Evolutionary conservation across 305 asterid species (phyloP), one percentile per base, ranked within the genome.

Genomic region (Solanum chacoense): DNA sequence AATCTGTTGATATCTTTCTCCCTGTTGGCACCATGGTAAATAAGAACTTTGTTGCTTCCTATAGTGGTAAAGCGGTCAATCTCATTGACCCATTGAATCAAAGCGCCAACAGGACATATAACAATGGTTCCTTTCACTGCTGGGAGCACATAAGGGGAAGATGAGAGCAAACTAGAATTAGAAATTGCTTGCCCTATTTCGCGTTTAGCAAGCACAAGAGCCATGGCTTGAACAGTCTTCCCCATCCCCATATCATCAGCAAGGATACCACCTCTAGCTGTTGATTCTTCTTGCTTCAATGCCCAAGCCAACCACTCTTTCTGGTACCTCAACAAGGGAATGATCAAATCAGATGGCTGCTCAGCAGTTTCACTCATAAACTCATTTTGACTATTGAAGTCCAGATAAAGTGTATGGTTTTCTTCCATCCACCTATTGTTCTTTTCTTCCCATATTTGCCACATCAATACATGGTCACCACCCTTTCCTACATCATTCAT

Each of bases 161-260:
- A 28, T 63, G 71, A 63, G 28, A 63, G 12, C 0, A 63, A 22
- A 22, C 12, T 63, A 4, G 71, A 63, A 63, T 22, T 3, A 22
- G 12, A 63, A 63, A 22, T 63, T 22, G 28, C 28, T 63, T 63
- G 6, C 6, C 28, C 13, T 63, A 63, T 22, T 63, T 63, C 12
- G 1, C 71, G 6, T 22, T 63, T 22, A 63, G 71, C 6, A 63
- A 63, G 12, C 28, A 63, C 12, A 63, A 97, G 97, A 29, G 98
- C 94, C 89, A 97, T 97, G 75, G 98, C 98, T 91, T 97, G 98
- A 85, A 94, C 93, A 40, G 98, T 97, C 93, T 97, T 97, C 98
- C 99, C 98, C 99, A 96, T 97, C 22, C 98, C 98, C 98, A 96
- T 97, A 91, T 97, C 99, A 89, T 97, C 98, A 4, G 99, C 99